Conservation (phyloP, 495 filamentous ascomycete genomes). For the Aspergillus sclerotioniger region DNA sequence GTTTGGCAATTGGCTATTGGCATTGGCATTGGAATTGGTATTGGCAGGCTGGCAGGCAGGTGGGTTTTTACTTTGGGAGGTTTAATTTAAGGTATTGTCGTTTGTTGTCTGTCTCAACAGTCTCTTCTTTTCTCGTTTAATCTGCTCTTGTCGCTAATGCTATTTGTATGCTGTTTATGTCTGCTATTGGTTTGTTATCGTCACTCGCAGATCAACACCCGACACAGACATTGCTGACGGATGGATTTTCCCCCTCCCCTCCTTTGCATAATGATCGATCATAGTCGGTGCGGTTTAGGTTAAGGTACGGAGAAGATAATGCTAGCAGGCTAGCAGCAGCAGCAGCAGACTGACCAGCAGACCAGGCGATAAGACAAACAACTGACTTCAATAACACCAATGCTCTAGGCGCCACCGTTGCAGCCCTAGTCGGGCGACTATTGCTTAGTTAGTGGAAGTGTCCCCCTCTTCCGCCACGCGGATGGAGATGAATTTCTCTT, state of each 20-base stretch:
- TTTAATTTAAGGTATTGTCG: no score
- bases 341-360: no score
- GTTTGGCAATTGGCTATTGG: no score
- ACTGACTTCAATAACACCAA: slow-evolving; percentile 6
- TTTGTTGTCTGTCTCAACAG: no score
- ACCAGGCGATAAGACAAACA: neutral
- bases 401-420: slow-evolving; percentile 9
- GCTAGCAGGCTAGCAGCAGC: no score
- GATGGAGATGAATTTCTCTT: slow-evolving; percentile 1
- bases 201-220: slow-evolving; percentile 19
- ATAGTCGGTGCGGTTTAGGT: slow-evolving; percentile 20
- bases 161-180: no score
- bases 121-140: no score
- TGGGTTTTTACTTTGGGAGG: no score
- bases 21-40: neutral
- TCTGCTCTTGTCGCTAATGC: no score
- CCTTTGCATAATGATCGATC: slow-evolving; percentile 19
- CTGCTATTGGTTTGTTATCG: slow-evolving; percentile 4
- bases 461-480: neutral
- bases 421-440: slow-evolving; percentile 1
- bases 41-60: no score
- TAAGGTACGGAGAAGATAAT: slow-evolving; percentile 13
- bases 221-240: slow-evolving; percentile 14
- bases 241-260: slow-evolving; percentile 11
- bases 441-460: slow-evolving; percentile 1